Base-by-base conservation (phyloP, 1,139 yeast genomes). In the Pichia sp. region DNA sequence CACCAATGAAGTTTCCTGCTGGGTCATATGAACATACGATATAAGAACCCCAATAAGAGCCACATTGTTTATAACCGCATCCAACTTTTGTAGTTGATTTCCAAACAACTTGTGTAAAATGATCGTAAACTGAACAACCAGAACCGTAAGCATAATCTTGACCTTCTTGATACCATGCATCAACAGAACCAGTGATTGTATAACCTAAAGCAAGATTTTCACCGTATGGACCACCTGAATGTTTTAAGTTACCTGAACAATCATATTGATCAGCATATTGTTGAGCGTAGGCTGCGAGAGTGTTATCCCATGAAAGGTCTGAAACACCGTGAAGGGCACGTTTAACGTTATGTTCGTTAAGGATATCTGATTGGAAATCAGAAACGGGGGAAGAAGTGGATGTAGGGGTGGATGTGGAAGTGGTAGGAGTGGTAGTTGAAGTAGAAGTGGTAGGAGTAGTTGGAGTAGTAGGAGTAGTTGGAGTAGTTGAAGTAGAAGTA, bases 31-130 rank as follows among this genome's bases (percentile, higher is more conserved):
- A 83, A 67, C 91, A 82, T 44, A 80, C 72, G 43, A 83, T 69
- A 63, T 80, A 81, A 50, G 68, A 50, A 27, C 59, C 57, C 65
- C 85, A 79, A 39, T 57, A 57, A 51, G 62, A 46, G 28, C 49
- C 50, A 63, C 87, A 80, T 38, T 59, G 53, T 33, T 76, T 72
- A 50, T 64, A 64, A 40, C 80, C 84, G 66, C 88, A 80, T 29
- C 87, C 87, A 31, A 80, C 60, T 48, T 70, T 60, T 23, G 74
- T 60, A 31, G 80, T 63, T 7, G 68, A 51, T 49, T 72, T 72
- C 88, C 88, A 80, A n/a, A 80, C 72, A 36, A 80, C 56, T 60
- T 80, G 87, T 13, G 87, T 79, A 63, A 80, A 80, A 59, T 80
- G 88, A 33, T 55, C 59, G 28, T 47, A 51, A 9, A 52, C 54